Percentiles rank a stretch among this genome's conserved stretches.
Evolutionary conservation across 192 early-diverging fungal species (phyloP).

Genomic region (Dissophora ornata): DNA sequence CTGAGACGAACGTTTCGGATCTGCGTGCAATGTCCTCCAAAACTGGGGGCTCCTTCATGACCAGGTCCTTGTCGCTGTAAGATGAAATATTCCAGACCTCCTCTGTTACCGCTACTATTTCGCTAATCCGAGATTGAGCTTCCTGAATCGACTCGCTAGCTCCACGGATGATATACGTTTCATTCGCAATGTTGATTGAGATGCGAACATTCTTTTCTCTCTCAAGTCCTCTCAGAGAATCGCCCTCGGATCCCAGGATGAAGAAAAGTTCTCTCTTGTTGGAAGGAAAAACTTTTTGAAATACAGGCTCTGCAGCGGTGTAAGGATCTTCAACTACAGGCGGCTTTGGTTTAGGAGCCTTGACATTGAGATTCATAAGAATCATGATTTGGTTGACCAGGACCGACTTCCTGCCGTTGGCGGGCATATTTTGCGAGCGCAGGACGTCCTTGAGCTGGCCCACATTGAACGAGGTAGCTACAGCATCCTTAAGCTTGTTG

Average conservation of each 20-base stretch:
- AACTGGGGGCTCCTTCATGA: conserved; percentile 13
- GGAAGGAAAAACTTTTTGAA: conserved; percentile 26
- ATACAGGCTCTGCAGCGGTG: neutral
- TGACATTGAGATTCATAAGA: conserved; percentile 36
- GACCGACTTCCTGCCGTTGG: conserved; percentile 27
- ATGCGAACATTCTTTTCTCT: conserved; percentile 38
- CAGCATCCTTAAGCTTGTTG: conserved; percentile 29
- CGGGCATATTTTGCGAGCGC: conserved; percentile 14
- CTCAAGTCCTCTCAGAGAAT: conserved; percentile 26
- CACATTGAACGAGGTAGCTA: conserved; percentile 38
- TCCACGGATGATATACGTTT: conserved; percentile 40
- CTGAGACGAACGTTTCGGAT: conserved; percentile 38
- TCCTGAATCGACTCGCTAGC: conserved; percentile 22
- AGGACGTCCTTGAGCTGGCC: conserved; percentile 39
- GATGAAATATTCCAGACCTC: conserved; percentile 46
- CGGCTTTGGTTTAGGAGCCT: neutral
- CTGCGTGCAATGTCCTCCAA: conserved; percentile 47
- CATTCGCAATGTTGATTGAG: conserved; percentile 44
- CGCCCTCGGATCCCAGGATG: conserved; percentile 39
- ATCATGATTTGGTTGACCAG: conserved; percentile 47
- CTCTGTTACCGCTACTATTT: conserved; percentile 39
- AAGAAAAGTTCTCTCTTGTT: conserved; percentile 46
- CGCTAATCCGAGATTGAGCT: conserved; percentile 23
- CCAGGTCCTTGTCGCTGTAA: conserved; percentile 16
- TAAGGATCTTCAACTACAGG: conserved; percentile 41